Evolutionary conservation across 2,329 filamentous ascomycete genomes (phyloP).

Genomic region (Harringtonia aguacate): DNA sequence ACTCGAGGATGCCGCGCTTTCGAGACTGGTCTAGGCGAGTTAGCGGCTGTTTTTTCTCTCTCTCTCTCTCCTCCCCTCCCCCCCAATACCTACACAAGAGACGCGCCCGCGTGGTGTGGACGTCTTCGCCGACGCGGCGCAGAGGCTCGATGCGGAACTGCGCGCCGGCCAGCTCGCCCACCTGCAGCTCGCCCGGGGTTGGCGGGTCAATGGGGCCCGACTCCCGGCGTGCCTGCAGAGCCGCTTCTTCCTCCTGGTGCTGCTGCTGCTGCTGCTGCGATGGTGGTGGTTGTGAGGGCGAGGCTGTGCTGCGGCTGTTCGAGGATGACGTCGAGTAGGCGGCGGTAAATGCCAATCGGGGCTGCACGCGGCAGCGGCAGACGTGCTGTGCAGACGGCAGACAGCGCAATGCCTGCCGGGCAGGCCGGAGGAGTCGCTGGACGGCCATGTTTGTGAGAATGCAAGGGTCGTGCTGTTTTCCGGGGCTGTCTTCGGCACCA

Average conservation of each 20-base stretch:
- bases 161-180: conserved; percentile 80
- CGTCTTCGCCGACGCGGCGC: conserved; percentile 71
- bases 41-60: no score
- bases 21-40: conserved; percentile 71
- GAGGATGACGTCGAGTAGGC: conserved; percentile 1
- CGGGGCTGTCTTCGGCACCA: background rate
- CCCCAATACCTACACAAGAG: conserved; percentile 54
- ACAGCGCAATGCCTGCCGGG: conserved; percentile 11
- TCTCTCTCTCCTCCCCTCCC: no score
- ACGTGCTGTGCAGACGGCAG: background rate
- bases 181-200: conserved; percentile 49
- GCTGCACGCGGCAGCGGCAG: background rate
- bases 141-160: conserved; percentile 87
- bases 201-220: conserved; percentile 18
- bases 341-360: background rate
- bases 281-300: background rate
- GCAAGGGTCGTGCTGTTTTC: background rate
- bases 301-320: background rate
- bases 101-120: conserved; percentile 76
- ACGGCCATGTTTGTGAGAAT: conserved; percentile 1
- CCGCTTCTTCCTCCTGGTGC: no score
- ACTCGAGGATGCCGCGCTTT: conserved; percentile 92
- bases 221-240: background rate
- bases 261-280: background rate
- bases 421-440: conserved; percentile 7